Conservation (phyloP, 1,139 yeast species). For the Lodderomyces oxycetoniae region DNA sequence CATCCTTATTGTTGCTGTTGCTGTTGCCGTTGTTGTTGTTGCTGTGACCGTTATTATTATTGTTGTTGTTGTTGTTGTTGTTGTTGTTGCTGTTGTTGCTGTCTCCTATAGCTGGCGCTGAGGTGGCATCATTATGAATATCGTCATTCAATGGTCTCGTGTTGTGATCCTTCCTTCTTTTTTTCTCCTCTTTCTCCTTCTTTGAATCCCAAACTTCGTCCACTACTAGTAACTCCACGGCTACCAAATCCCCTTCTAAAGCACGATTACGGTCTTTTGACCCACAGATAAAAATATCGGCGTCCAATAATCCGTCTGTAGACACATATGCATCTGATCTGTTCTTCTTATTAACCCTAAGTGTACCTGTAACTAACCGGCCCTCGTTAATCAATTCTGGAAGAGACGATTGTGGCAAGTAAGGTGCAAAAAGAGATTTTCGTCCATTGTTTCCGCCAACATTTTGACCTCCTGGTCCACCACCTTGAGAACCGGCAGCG, state of each 20-base stretch:
- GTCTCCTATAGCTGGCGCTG: conserved; percentile 28
- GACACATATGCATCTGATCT: conserved; percentile 97
- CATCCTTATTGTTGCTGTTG: conserved; percentile 13
- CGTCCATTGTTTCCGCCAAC: conserved; percentile 38
- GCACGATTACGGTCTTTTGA: conserved; percentile 99
- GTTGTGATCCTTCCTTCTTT: conserved; percentile 76
- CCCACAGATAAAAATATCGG: conserved; percentile 96
- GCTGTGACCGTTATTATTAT: conserved; percentile 10
- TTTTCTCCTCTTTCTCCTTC: conserved; percentile 94
- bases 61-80: conserved; percentile 17
- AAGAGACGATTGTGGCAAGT: conserved; percentile 85
- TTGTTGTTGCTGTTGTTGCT: conserved; percentile 12
- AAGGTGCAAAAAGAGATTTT: conserved; percentile 92
- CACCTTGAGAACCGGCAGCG: conserved; percentile 3
- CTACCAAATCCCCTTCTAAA: conserved; percentile 92
- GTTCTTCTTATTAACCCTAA: conserved; percentile 91
- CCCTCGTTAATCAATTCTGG: conserved; percentile 91
- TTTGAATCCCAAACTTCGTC: conserved; percentile 98
- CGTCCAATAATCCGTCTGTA: conserved; percentile 91
- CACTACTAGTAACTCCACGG: conserved; percentile 87
- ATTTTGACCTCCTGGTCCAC: conserved; percentile 20
- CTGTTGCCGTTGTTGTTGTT: conserved; percentile 16
- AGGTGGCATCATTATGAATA: conserved; percentile 67
- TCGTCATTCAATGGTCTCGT: conserved; percentile 50
- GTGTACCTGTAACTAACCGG: conserved; percentile 82